Evolutionary conservation across 2,329 filamentous ascomycete genomes (phyloP).

Genomic region (Cladosporium sphaerospermum): DNA sequence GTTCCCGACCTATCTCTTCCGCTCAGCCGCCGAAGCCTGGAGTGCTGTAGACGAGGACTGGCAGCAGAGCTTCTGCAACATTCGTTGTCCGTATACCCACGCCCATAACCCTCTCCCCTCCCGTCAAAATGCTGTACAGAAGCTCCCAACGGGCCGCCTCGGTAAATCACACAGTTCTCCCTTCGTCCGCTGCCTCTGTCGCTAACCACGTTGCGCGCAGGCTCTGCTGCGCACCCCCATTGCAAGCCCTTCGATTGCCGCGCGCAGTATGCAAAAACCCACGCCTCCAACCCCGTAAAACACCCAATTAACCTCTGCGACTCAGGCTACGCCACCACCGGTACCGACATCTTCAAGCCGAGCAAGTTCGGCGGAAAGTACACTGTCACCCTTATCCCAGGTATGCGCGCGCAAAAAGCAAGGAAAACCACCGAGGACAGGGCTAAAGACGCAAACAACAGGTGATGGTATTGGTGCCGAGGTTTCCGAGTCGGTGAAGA

Average conservation of each 20-base stretch:
- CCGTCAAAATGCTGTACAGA: conserved; percentile 38
- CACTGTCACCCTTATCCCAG: conserved; percentile 96
- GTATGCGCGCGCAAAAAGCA: conserved; percentile 40
- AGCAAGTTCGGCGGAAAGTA: conserved; percentile 99
- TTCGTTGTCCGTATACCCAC: background rate
- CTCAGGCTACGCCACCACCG: conserved; percentile 66
- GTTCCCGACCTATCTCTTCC: background rate
- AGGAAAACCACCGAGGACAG: background rate
- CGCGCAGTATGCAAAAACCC: conserved; percentile 45
- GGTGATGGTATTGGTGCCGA: conserved; percentile 96
- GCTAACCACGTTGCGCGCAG: conserved; percentile 30
- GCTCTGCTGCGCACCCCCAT: conserved; percentile 46
- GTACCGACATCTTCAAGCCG: conserved; percentile 97
- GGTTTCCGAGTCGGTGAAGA: conserved; percentile 96
- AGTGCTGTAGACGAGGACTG: background rate
- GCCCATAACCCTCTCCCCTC: conserved; percentile 11
- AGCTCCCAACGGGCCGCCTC: conserved; percentile 43
- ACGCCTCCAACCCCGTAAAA: conserved; percentile 6
- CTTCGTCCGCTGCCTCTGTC: background rate
- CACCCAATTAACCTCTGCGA: conserved; percentile 16
- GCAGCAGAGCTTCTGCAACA: background rate
- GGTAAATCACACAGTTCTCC: conserved; percentile 31
- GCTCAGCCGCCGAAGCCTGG: background rate
- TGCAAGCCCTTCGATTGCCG: conserved; percentile 45
- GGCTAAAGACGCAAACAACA: conserved; percentile 24